Evolutionary conservation across 164 flowering plant genomes (phyloP), one percentile per base, ranked within the genome.

Genomic region (Dillenia turbinata): DNA sequence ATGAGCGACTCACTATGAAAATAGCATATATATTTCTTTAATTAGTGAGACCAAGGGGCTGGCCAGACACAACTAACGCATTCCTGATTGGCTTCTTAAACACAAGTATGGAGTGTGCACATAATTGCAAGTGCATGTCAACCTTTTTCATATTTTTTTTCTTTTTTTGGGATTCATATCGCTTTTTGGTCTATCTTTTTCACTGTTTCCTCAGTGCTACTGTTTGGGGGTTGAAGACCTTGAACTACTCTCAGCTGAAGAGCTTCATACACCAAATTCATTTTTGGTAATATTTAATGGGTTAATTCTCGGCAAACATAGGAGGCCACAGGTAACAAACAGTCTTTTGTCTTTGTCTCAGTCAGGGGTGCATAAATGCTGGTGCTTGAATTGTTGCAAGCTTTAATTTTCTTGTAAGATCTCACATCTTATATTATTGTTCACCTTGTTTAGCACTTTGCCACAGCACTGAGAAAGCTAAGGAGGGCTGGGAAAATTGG

Each of bases 401-500:
- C 33, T 47, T 7, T 1, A 16, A 12, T n/a, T 51, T 47, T 43
- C 8, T n/a, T 26, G 13, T 13, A 10, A 43, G 16, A 6, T 47
- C 19, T 33, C 14, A 51, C 47, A 14, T 55, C 16, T 43, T 15
- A 10, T 44, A 1, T 54, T n/a, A 7, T 14, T 55, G 40, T 58
- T 53, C 12, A 47, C 11, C 40, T 66, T 51, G 51, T 56, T 71
- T 56, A 89, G 97, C 68, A 56, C 44, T 95, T 92, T 77, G 90
- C 94, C 54, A 68, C 44, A 64, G 79, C 78, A 50, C 55, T 95
- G 88, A 88, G 97, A 63, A 89, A 75, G 66, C 73, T 95, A 68
- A 85, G 99, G 19, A 83, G 99, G 77, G 84, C 87, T 63, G 96
- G 99, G 33, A 84, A 78, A 82, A 74, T 92, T 75, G 94, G 97